These are phyloP conservation scores for Rhinocladiella mackenziei DNA, from an alignment of 2,329 filamentous ascomycete genomes.

Conservation along the genomic window DNA sequence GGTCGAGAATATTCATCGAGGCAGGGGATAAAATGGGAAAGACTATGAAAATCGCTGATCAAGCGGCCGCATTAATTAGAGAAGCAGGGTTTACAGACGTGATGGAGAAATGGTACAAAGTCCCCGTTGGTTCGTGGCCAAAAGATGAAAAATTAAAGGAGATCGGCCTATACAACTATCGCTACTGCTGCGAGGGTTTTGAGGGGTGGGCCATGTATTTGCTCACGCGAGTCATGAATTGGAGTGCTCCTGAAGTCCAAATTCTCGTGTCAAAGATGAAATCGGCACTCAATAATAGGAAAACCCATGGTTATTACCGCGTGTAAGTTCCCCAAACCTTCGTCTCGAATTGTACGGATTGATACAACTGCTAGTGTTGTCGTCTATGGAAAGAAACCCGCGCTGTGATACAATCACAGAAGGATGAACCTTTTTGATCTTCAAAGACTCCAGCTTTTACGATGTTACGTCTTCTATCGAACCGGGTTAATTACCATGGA, in stretches of 20 bases:
- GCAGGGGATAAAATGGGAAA: conserved; percentile 33
- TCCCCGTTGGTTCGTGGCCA: conserved; percentile 33
- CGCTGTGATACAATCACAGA: no score
- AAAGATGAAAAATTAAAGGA: conserved; percentile 29
- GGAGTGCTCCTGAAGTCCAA: conserved; percentile 4
- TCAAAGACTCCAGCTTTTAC: no score
- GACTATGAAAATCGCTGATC: conserved; percentile 26
- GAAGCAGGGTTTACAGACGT: conserved; percentile 33
- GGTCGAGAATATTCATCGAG: conserved; percentile 30
- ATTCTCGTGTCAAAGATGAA: conserved; percentile 3
- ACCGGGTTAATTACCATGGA: no score
- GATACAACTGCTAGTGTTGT: not conserved
- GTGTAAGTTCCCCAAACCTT: not conserved
- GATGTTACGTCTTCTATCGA: no score
- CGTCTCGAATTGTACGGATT: not conserved
- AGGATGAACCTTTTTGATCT: no score
- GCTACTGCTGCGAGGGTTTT: conserved; percentile 30
- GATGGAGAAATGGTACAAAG: conserved; percentile 30
- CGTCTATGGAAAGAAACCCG: not conserved
- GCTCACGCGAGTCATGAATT: conserved; percentile 20
- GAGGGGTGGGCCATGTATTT: conserved; percentile 34
- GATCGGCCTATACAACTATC: conserved; percentile 29
- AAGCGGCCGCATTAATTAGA: conserved; percentile 25
- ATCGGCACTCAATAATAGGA: conserved; percentile 1
- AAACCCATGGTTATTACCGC: not conserved